These are phyloP conservation scores for Leucosporidium creatinivorum DNA, from an alignment of 768 basidiomycete genomes.

Conservation along the genomic window DNA sequence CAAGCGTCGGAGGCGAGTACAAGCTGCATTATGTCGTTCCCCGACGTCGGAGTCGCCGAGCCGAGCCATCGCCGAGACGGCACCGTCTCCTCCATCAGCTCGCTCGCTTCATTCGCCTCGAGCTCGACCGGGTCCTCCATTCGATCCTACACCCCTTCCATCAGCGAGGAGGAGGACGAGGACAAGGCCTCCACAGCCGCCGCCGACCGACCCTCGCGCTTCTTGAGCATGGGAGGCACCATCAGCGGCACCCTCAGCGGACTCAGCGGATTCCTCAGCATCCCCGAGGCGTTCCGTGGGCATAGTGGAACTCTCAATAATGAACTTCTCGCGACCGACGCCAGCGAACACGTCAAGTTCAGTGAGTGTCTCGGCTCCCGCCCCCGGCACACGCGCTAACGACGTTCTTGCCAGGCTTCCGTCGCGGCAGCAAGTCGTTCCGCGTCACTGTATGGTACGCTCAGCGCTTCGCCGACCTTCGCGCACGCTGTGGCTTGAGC, in stretches of 20 bases:
- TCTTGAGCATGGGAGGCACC: background rate
- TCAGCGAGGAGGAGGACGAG: background rate
- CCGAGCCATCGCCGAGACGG: constrained; percentile 3
- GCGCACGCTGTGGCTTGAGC: constrained; percentile 64
- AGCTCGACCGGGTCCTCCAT: background rate
- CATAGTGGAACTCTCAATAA: too few species aligned
- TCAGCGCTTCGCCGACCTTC: constrained; percentile 84
- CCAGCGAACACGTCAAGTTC: constrained; percentile 27
- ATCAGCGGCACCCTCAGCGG: background rate
- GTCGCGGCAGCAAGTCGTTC: constrained; percentile 11
- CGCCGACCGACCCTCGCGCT: background rate
- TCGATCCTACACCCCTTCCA: background rate
- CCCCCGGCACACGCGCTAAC: too few species aligned
- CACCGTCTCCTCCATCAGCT: constrained; percentile 5
- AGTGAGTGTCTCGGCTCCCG: constrained; percentile 5
- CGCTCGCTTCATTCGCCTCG: constrained; percentile 1
- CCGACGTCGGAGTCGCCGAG: background rate
- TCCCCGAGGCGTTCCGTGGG: too few species aligned
- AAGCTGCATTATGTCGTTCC: background rate
- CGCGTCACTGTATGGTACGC: constrained; percentile 44
- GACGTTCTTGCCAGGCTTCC: constrained; percentile 16
- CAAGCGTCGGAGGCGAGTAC: constrained; percentile 11
- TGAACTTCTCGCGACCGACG: too few species aligned
- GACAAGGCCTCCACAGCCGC: background rate
- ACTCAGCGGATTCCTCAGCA: background rate